Conservation (phyloP, 202 grass and related monocot species). For the Elaeis oleifera region DNA sequence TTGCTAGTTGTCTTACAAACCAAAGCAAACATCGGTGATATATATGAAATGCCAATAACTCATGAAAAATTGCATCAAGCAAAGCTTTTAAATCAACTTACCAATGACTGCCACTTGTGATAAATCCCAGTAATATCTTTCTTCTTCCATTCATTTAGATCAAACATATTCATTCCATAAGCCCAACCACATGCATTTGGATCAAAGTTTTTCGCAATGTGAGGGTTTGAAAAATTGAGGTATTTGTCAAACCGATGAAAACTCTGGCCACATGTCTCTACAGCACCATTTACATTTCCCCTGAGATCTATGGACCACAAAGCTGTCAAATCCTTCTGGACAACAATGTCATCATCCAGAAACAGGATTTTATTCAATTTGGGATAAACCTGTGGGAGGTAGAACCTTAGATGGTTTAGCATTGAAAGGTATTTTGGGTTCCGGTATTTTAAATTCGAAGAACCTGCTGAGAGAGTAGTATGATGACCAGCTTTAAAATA, state of each 20-base stretch:
- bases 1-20: too few species aligned
- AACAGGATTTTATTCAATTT: slow-evolving; percentile 61
- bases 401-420: slow-evolving; percentile 55
- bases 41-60: too few species aligned
- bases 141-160: slow-evolving; percentile 59
- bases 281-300: slow-evolving; percentile 63
- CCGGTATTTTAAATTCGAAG: slow-evolving; percentile 47
- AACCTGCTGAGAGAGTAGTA: slow-evolving; percentile 35
- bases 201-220: slow-evolving; percentile 47
- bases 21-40: too few species aligned
- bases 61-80: too few species aligned
- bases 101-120: too few species aligned
- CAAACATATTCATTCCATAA: slow-evolving; percentile 66
- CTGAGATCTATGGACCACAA: slow-evolving; percentile 53
- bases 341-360: slow-evolving; percentile 61
- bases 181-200: slow-evolving; percentile 67
- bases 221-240: slow-evolving; percentile 60
- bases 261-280: slow-evolving; percentile 56
- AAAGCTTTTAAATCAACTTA: too few species aligned
- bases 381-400: slow-evolving; percentile 50
- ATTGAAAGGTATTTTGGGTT: slow-evolving; percentile 63
- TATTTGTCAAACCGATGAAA: slow-evolving; percentile 62
- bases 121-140: slow-evolving; percentile 56
- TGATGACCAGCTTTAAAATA: slow-evolving; percentile 50
- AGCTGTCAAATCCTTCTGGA: slow-evolving; percentile 53